Conservation (phyloP, 1,139 yeast species). For the Suhomyces anneliseae region DNA sequence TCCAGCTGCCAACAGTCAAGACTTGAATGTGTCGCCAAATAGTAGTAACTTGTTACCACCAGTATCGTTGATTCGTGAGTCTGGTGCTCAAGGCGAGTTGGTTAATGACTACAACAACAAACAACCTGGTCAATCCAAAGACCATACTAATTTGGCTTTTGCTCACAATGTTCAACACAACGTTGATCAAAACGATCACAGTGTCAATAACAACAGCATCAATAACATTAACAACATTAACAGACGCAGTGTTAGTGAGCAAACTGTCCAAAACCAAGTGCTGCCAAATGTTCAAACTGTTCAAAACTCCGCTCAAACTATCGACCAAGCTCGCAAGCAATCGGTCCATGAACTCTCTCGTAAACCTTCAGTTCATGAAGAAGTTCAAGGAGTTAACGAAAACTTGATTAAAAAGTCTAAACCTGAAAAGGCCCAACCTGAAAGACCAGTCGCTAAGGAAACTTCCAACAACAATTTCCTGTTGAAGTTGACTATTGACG, state of each 20-base stretch:
- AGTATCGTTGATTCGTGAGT: constrained; percentile 19
- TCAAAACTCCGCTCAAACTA: background rate
- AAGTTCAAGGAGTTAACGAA: background rate
- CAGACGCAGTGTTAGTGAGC: background rate
- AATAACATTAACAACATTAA: background rate
- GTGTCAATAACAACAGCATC: background rate
- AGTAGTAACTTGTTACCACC: constrained; percentile 34
- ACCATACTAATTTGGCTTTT: too few species aligned
- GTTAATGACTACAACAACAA: too few species aligned
- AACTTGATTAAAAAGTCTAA: background rate
- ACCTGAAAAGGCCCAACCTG: background rate
- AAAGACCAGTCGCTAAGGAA: background rate
- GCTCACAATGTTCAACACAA: background rate
- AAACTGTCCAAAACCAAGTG: background rate
- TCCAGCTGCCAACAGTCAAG: constrained; percentile 1
- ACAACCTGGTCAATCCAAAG: background rate
- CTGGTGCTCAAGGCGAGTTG: too few species aligned
- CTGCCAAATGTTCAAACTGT: background rate
- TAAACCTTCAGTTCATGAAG: background rate
- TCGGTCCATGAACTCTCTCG: background rate
- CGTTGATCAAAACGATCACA: background rate
- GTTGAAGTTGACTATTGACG: constrained; percentile 42
- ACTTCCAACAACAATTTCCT: constrained; percentile 24
- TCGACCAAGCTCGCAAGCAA: background rate
- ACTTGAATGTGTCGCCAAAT: constrained; percentile 1